These are phyloP conservation scores for Blastobotrys arbuscula DNA, from an alignment of 1,139 yeast species.

Conservation along the genomic window DNA sequence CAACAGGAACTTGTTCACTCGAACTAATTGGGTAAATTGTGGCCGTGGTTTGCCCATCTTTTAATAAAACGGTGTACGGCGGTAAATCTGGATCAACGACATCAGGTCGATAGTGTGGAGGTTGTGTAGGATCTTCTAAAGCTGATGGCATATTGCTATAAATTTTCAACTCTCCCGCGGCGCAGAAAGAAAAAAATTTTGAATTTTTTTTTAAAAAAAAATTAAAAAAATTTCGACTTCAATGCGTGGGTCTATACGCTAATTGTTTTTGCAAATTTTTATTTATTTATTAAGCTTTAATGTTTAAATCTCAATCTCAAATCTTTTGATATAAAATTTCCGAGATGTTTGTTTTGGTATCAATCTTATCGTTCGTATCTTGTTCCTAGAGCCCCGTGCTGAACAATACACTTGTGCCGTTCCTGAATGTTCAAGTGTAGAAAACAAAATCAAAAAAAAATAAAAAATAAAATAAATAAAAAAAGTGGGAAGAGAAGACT, in stretches of 20 bases:
- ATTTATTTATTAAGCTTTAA: too few species aligned
- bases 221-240: too few species aligned
- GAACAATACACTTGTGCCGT: constrained; percentile 7
- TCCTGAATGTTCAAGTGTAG: constrained; percentile 9
- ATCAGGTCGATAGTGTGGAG: constrained; percentile 41
- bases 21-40: constrained; percentile 81
- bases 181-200: neutral
- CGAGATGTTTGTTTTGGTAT: too few species aligned
- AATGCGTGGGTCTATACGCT: too few species aligned
- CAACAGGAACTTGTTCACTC: constrained; percentile 61
- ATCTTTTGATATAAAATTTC: too few species aligned
- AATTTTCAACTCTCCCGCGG: neutral
- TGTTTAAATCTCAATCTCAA: too few species aligned
- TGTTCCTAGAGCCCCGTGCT: constrained; percentile 10
- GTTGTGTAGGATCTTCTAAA: constrained; percentile 40
- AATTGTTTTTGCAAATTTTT: too few species aligned
- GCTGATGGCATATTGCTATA: constrained; percentile 34
- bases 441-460: neutral
- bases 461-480: neutral
- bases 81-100: constrained; percentile 29
- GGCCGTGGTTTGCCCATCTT: constrained; percentile 88
- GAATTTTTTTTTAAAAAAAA: neutral
- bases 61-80: constrained; percentile 56
- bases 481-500: too few species aligned
- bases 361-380: too few species aligned